These are phyloP conservation scores for Solanum medicagineum DNA, from an alignment of 257 asterid species.

Conservation along the genomic window DNA sequence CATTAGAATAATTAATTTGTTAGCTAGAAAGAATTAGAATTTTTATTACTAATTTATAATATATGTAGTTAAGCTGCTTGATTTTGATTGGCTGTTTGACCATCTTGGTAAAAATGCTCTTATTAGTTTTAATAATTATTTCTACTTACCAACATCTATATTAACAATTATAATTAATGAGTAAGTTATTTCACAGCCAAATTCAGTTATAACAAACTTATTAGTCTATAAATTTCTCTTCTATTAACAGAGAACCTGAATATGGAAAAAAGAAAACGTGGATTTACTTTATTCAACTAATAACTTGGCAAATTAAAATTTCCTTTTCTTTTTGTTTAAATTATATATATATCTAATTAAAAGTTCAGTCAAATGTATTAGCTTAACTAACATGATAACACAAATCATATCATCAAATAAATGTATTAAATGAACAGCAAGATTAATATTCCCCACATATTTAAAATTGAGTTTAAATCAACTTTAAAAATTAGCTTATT, in stretches of 20 bases:
- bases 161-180: neutral
- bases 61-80: neutral
- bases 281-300: neutral
- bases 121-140: neutral
- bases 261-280: neutral
- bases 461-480: no score
- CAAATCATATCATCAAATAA: neutral
- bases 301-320: neutral
- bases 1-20: neutral
- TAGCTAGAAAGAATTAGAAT: neutral
- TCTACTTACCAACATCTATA: neutral
- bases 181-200: neutral
- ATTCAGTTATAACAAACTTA: neutral
- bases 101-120: neutral
- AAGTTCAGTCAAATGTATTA: neutral
- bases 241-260: neutral
- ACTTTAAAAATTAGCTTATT: no score
- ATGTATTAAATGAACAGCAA: no score
- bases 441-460: no score
- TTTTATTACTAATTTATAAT: neutral
- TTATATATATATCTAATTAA: neutral
- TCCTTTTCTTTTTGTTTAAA: neutral
- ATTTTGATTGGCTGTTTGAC: neutral
- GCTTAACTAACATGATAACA: neutral
- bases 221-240: neutral